phyloP scores from a whole-genome alignment of 345 rosid genomes.

The Anacardium occidentale region DNA sequence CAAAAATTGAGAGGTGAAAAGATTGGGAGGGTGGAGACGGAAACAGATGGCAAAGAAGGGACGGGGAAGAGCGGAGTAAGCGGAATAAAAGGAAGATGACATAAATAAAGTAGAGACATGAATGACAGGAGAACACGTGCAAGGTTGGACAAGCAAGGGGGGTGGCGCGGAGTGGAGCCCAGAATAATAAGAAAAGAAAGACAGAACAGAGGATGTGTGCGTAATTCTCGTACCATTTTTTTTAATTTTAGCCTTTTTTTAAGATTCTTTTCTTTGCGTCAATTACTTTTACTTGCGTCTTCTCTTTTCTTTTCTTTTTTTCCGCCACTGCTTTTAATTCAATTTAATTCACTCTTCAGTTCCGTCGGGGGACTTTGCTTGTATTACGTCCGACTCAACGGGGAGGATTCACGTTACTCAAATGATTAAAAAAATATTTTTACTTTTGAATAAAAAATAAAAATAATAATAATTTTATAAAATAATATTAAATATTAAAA shows the following conservation, averaged over 20 bases:
- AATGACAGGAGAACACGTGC: conserved; percentile 32
- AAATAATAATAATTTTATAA: too few relatives aligned
- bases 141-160: background rate
- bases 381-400: too few relatives aligned
- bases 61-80: background rate
- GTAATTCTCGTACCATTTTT: conserved; percentile 23
- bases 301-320: too few relatives aligned
- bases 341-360: background rate
- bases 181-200: background rate
- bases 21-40: background rate
- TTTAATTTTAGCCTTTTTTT: conserved; percentile 6
- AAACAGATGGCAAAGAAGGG: background rate
- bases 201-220: background rate
- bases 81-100: background rate
- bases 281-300: background rate
- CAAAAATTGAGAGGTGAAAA: background rate
- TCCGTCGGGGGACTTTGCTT: background rate
- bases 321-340: too few relatives aligned
- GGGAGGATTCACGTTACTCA: too few relatives aligned
- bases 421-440: too few relatives aligned
- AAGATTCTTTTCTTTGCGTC: background rate
- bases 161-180: background rate
- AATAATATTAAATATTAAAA: too few relatives aligned
- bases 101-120: conserved; percentile 11
- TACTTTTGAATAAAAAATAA: too few relatives aligned